These are phyloP conservation scores for Biscogniauxia sp. DNA, from an alignment of 2,329 filamentous ascomycete species.

Conservation along the genomic window DNA sequence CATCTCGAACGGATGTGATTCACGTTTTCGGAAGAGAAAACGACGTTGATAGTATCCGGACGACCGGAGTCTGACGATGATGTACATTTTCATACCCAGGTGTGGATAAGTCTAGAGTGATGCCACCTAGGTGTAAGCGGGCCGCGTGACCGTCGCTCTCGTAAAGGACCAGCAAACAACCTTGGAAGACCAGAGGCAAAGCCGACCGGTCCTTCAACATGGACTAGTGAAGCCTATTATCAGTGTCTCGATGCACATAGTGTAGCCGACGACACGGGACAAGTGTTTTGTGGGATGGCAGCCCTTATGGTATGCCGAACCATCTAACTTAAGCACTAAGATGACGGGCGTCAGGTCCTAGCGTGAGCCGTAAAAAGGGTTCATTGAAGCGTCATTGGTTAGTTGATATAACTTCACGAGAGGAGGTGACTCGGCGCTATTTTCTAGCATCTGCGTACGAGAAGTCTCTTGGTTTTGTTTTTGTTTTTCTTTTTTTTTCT, in stretches of 20 bases:
- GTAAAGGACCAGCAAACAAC: background rate
- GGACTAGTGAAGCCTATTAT: constrained; percentile 8
- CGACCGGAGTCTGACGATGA: constrained; percentile 8
- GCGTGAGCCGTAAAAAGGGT: background rate
- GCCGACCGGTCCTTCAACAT: constrained; percentile 8
- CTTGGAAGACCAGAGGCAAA: constrained; percentile 4
- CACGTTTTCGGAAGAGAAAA: constrained; percentile 11
- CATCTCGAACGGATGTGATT: constrained; percentile 9
- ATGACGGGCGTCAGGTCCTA: background rate
- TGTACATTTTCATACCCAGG: constrained; percentile 5
- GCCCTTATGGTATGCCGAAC: constrained; percentile 10
- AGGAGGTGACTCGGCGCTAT: background rate
- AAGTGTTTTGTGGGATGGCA: constrained; percentile 8
- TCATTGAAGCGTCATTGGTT: background rate
- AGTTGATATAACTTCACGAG: background rate
- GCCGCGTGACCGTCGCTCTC: background rate
- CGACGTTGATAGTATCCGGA: constrained; percentile 7
- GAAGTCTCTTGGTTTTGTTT: background rate
- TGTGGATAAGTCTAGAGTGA: constrained; percentile 6
- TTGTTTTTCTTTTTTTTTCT: background rate
- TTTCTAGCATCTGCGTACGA: background rate
- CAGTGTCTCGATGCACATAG: constrained; percentile 20
- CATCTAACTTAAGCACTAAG: constrained; percentile 13
- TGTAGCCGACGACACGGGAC: constrained; percentile 15
- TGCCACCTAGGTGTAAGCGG: constrained; percentile 9